A percentile compares a stretch with the other conserved stretches of the same genome.
phyloP scores from a whole-genome alignment of 208 protist genomes.

The Blastocrithidia nonstop region DNA sequence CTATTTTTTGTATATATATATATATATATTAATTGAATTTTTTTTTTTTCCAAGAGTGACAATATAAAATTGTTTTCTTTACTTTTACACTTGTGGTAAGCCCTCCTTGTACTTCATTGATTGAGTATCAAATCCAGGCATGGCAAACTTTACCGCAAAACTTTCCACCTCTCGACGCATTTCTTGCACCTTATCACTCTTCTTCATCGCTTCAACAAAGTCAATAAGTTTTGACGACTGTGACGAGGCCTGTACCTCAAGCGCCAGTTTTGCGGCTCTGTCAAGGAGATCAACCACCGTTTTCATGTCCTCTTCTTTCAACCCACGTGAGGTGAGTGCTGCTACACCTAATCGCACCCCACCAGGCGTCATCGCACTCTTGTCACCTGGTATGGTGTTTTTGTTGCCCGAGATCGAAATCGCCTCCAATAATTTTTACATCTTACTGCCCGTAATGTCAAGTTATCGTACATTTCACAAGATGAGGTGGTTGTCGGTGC shows the following conservation, averaged over 20 bases:
- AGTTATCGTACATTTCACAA: conserved; percentile 94
- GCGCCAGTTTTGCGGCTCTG: conserved; percentile 56
- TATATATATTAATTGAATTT: not conserved
- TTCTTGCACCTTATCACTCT: conserved; percentile 14
- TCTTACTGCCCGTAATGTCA: conserved; percentile 89
- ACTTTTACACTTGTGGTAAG: conserved; percentile 5
- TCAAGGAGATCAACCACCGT: conserved; percentile 85
- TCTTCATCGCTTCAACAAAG: conserved; percentile 38
- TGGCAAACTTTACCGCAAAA: conserved; percentile 64
- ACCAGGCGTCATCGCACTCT: conserved; percentile 81
- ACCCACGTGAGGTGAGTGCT: conserved; percentile 91
- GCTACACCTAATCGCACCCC: conserved; percentile 93
- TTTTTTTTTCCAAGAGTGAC: too few species aligned
- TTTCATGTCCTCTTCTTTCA: conserved; percentile 85
- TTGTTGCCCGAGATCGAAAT: conserved; percentile 94
- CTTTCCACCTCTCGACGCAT: conserved; percentile 75
- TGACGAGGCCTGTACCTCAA: conserved; percentile 40
- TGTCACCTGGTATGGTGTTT: conserved; percentile 94
- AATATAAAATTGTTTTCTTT: conserved; percentile 2
- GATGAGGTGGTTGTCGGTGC: conserved; percentile 97
- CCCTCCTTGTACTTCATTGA: conserved; percentile 62
- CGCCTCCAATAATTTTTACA: conserved; percentile 91
- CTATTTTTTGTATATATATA: not conserved
- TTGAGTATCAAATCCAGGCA: conserved; percentile 71
- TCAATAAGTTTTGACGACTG: conserved; percentile 52